Percentiles rank a stretch among this genome's conserved stretches.
Evolutionary conservation across 2,329 filamentous ascomycete species (phyloP).

Genomic region (Metarhizium humberi): DNA sequence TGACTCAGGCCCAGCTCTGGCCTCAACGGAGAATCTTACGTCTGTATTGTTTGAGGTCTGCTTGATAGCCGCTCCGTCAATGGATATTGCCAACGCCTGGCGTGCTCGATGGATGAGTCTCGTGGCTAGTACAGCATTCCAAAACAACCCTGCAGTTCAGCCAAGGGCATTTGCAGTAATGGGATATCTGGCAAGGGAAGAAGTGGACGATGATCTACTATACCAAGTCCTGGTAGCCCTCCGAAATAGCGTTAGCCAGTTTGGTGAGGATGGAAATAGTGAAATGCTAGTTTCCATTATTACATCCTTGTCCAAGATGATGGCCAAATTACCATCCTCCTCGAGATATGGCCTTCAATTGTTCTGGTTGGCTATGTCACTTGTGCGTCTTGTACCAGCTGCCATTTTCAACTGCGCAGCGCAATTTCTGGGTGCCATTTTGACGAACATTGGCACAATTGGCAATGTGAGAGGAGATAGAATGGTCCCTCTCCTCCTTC

Average conservation of each 20-base stretch:
- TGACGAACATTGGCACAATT: conserved; percentile 54
- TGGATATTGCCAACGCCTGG: conserved; percentile 60
- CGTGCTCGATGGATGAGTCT: conserved; percentile 65
- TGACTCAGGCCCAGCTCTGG: conserved; percentile 41
- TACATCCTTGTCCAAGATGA: conserved; percentile 60
- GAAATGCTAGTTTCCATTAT: conserved; percentile 63
- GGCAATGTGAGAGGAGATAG: conserved; percentile 49
- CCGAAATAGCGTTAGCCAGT: conserved; percentile 54
- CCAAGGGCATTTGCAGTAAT: conserved; percentile 61
- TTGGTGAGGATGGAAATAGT: conserved; percentile 53
- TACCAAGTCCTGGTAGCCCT: conserved; percentile 63
- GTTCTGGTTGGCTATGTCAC: conserved; percentile 61
- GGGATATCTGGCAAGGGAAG: conserved; percentile 61
- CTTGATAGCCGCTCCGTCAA: conserved; percentile 51
- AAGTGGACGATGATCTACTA: conserved; percentile 61
- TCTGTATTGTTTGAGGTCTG: conserved; percentile 55
- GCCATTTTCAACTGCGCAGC: conserved; percentile 57
- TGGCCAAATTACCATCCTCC: conserved; percentile 55
- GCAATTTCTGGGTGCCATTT: conserved; percentile 53
- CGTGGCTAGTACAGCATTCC: conserved; percentile 62
- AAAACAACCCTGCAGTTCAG: conserved; percentile 63
- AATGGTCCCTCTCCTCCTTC: conserved; percentile 50
- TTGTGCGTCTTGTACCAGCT: conserved; percentile 54
- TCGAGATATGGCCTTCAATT: conserved; percentile 61
- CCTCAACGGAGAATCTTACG: conserved; percentile 52